A percentile compares a stretch with the other conserved stretches of the same genome.
Evolutionary conservation across 2,329 filamentous ascomycete genomes (phyloP).

Genomic region (Botrytis squamosa): DNA sequence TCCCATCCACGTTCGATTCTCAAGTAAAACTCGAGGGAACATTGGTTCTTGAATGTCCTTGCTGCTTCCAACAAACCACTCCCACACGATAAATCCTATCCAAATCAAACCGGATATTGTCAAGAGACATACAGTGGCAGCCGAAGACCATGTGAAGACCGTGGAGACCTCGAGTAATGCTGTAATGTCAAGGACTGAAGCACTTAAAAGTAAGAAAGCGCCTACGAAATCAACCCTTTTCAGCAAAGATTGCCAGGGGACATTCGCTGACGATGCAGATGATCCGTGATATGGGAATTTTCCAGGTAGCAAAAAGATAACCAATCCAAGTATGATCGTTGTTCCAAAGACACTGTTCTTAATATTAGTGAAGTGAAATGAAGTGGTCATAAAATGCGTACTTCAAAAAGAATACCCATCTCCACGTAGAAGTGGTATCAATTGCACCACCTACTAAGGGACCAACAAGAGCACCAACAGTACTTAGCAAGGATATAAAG

Average conservation of each 20-base stretch:
- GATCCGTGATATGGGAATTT: slow-evolving; percentile 1
- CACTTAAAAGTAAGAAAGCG: background rate
- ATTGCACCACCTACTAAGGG: slow-evolving; percentile 39
- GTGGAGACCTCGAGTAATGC: background rate
- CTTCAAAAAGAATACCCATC: slow-evolving; percentile 30
- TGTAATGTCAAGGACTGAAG: background rate
- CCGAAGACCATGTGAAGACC: background rate
- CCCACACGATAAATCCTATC: slow-evolving; percentile 40
- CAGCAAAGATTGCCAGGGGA: background rate
- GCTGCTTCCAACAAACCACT: slow-evolving; percentile 19
- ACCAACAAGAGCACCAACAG: slow-evolving; percentile 30
- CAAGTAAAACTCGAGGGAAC: no score
- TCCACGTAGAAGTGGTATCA: slow-evolving; percentile 39
- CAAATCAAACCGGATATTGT: slow-evolving; percentile 12
- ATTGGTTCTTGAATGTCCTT: no score
- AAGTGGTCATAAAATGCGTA: background rate
- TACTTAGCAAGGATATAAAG: slow-evolving; percentile 21
- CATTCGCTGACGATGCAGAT: background rate
- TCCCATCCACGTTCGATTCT: no score
- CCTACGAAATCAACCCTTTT: slow-evolving; percentile 4
- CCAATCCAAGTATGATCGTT: background rate
- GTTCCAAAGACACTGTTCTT: background rate
- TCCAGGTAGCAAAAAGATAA: background rate
- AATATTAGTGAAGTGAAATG: background rate
- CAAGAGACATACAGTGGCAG: background rate